Conservation (phyloP, 2,329 filamentous ascomycete genomes). For the Scopulariopsis brevicaulis region DNA sequence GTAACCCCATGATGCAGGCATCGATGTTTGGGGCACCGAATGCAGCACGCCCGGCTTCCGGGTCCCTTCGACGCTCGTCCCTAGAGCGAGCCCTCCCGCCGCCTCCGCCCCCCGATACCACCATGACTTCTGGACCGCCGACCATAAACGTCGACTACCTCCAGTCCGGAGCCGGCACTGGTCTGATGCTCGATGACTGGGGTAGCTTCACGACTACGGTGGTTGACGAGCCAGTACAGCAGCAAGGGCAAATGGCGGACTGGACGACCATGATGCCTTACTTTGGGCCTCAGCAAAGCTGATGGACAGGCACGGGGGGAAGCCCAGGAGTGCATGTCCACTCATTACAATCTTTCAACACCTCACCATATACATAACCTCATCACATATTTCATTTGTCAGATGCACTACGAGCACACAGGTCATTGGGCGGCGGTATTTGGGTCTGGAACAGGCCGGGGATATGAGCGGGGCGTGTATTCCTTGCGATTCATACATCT, state of each 20-base stretch:
- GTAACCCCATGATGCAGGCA: constrained; percentile 17
- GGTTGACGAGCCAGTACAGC: constrained; percentile 15
- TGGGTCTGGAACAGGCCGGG: neutral
- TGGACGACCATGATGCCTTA: constrained; percentile 14
- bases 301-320: neutral
- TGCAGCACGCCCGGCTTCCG: constrained; percentile 17
- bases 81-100: constrained; percentile 22
- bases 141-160: constrained; percentile 33
- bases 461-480: neutral
- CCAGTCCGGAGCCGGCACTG: constrained; percentile 12
- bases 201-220: constrained; percentile 23
- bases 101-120: constrained; percentile 13
- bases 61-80: constrained; percentile 13
- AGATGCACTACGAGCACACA: neutral
- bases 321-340: neutral
- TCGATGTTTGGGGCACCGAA: constrained; percentile 7
- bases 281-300: constrained; percentile 6
- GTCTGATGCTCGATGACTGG: constrained; percentile 28
- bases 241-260: constrained; percentile 10
- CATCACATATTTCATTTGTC: neutral
- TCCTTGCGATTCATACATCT: neutral
- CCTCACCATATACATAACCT: neutral
- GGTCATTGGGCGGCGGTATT: neutral
- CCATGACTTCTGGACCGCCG: constrained; percentile 11
- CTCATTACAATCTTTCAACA: neutral